Conservation (phyloP, 1,284 basidiomycete species). For the Sporisorium sorghi region DNA sequence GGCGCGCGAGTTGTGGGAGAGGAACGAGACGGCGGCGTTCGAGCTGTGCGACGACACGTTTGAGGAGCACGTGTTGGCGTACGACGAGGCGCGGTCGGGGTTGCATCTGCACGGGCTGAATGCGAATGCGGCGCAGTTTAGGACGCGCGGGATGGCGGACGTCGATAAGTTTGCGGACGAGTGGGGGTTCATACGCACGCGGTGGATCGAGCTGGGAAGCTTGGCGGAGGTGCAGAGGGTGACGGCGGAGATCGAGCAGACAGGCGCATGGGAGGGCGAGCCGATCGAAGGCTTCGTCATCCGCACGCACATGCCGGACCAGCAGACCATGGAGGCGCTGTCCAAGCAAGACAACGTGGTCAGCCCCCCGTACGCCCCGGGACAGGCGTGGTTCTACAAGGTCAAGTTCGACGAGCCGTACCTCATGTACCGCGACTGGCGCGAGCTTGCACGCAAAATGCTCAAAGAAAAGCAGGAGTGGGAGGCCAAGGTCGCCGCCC, state of each 20-base stretch:
- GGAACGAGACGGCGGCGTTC: slow-evolving; percentile 84
- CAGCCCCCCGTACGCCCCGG: slow-evolving; percentile 71
- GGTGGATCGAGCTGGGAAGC: slow-evolving; percentile 75
- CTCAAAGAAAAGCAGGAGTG: slow-evolving; percentile 52
- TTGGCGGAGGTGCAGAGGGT: slow-evolving; percentile 80
- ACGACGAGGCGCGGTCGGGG: slow-evolving; percentile 83
- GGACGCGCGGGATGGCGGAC: slow-evolving; percentile 75
- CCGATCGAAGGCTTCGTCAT: slow-evolving; percentile 97
- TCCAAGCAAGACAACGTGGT: slow-evolving; percentile 25
- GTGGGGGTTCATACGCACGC: slow-evolving; percentile 91
- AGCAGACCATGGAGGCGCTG: slow-evolving; percentile 67
- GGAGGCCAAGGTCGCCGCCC: slow-evolving; percentile 43
- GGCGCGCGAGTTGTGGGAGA: slow-evolving; percentile 81
- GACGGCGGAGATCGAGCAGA: slow-evolving; percentile 78
- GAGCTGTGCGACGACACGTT: slow-evolving; percentile 95
- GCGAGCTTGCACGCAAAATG: slow-evolving; percentile 84
- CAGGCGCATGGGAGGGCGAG: slow-evolving; percentile 82
- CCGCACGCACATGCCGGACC: slow-evolving; percentile 59
- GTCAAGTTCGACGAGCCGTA: slow-evolving; percentile 99
- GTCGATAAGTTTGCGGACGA: slow-evolving; percentile 80
- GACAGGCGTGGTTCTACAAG: slow-evolving; percentile 97
- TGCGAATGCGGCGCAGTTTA: slow-evolving; percentile 78
- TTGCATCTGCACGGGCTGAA: slow-evolving; percentile 90
- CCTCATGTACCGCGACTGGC: slow-evolving; percentile 97
- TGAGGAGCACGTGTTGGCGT: slow-evolving; percentile 94